A percentile compares a stretch with the other conserved stretches of the same genome.
phyloP scores from a whole-genome alignment of 1,284 basidiomycete species.

The Heliocybe sulcata region DNA sequence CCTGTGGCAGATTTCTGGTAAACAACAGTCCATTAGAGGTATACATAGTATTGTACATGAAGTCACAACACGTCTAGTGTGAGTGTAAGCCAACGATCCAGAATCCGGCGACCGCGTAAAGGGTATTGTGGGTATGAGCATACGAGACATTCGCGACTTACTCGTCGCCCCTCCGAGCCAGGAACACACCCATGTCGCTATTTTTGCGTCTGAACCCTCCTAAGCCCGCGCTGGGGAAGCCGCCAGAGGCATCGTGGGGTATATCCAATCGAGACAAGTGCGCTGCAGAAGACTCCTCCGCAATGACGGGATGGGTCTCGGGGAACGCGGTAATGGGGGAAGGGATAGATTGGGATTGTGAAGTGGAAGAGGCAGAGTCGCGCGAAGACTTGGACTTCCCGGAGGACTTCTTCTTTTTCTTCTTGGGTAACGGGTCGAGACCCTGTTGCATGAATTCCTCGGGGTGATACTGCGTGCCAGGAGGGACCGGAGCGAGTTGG shows the following conservation, averaged over 20 bases:
- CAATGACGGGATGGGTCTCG: neutral
- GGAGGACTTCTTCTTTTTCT: slow-evolving; percentile 1
- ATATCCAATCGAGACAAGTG: neutral
- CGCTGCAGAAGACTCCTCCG: neutral
- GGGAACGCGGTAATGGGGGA: neutral
- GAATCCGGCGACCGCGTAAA: neutral
- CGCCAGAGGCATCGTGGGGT: neutral
- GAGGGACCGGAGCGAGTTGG: neutral
- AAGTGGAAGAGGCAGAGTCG: neutral
- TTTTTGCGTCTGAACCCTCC: slow-evolving; percentile 9
- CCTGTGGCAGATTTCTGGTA: neutral
- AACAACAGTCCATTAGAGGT: neutral
- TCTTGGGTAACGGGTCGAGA: neutral
- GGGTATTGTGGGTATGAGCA: neutral
- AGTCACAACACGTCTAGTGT: neutral
- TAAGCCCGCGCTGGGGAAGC: slow-evolving; percentile 8
- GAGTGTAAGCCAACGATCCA: neutral
- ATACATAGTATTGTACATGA: neutral
- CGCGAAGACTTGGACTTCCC: neutral
- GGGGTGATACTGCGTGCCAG: slow-evolving; percentile 18
- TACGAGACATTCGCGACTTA: neutral
- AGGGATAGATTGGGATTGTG: neutral
- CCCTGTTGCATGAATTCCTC: slow-evolving; percentile 20
- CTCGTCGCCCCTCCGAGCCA: slow-evolving; percentile 10
- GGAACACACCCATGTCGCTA: slow-evolving; percentile 10